Conservation (phyloP, 1,284 basidiomycete genomes). For the Rhodofomes roseus region DNA sequence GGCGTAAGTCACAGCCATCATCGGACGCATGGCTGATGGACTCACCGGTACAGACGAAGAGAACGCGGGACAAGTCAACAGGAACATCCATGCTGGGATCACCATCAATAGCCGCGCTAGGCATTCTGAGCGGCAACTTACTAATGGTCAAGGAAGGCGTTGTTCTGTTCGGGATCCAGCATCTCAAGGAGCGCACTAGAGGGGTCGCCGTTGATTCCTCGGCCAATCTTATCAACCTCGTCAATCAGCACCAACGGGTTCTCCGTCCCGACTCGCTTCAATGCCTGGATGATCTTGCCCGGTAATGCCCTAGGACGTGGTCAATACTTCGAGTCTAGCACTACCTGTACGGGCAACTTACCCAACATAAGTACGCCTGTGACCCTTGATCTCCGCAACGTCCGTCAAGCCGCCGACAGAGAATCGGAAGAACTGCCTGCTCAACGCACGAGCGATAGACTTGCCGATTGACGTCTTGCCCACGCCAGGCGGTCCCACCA, state of each 20-base stretch:
- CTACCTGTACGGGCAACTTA: slow-evolving; percentile 21
- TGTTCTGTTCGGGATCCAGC: slow-evolving; percentile 98
- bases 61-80: slow-evolving; percentile 91
- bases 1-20: not conserved
- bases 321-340: not conserved
- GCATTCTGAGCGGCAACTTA: too few species aligned
- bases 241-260: slow-evolving; percentile 97
- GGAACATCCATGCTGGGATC: slow-evolving; percentile 97
- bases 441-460: slow-evolving; percentile 86
- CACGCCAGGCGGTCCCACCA: slow-evolving; percentile 96
- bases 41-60: slow-evolving; percentile 93
- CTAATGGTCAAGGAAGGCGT: slow-evolving; percentile 96
- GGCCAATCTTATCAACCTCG: slow-evolving; percentile 98
- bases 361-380: slow-evolving; percentile 95
- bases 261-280: slow-evolving; percentile 96
- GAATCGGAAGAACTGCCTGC: slow-evolving; percentile 92
- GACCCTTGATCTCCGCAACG: slow-evolving; percentile 99
- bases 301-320: slow-evolving; percentile 71
- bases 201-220: slow-evolving; percentile 94
- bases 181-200: slow-evolving; percentile 93
- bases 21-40: not conserved
- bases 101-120: too few species aligned
- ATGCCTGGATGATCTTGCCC: slow-evolving; percentile 96
- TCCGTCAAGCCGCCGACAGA: slow-evolving; percentile 96
- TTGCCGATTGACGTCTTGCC: slow-evolving; percentile 95